These are phyloP conservation scores for Bipolaris bicolor DNA, from an alignment of 2,329 filamentous ascomycete genomes.

Conservation along the genomic window DNA sequence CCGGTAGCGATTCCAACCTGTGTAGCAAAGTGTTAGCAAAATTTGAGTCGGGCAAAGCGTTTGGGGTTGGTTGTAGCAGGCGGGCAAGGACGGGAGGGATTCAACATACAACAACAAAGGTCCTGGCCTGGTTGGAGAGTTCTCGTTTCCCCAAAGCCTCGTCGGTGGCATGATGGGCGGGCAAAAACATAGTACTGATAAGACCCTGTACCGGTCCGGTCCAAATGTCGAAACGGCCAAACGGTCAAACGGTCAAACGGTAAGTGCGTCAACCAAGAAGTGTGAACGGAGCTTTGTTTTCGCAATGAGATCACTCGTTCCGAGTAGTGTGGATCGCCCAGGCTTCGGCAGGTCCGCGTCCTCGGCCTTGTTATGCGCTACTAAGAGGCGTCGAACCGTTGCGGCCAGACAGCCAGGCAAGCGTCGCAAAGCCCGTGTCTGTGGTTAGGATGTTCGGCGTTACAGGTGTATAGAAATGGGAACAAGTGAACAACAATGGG, in stretches of 20 bases:
- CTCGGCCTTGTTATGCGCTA: slow-evolving; percentile 27
- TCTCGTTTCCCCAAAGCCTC: slow-evolving; percentile 28
- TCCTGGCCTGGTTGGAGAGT: slow-evolving; percentile 29
- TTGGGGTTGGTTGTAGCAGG: not conserved
- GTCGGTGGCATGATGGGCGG: slow-evolving; percentile 28
- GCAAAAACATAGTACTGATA: slow-evolving; percentile 37
- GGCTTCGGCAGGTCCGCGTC: slow-evolving; percentile 19
- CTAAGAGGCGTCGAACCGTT: slow-evolving; percentile 24
- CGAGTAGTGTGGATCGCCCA: slow-evolving; percentile 30
- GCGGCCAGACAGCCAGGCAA: slow-evolving; percentile 12
- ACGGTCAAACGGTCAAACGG: slow-evolving; percentile 9
- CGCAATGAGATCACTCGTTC: slow-evolving; percentile 32
- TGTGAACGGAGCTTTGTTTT: slow-evolving; percentile 22
- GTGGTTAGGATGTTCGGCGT: slow-evolving; percentile 5
- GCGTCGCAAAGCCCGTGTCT: slow-evolving; percentile 9
- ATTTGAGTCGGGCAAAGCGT: not conserved
- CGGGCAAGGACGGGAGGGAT: not conserved
- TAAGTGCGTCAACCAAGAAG: slow-evolving; percentile 15
- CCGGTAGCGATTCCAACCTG: slow-evolving; percentile 40
- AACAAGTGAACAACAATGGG: slow-evolving; percentile 8
- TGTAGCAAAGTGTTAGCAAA: slow-evolving; percentile 17
- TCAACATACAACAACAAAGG: slow-evolving; percentile 39
- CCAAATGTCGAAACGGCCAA: slow-evolving; percentile 6
- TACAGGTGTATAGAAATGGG: slow-evolving; percentile 7
- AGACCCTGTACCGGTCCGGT: slow-evolving; percentile 8